Conservation (phyloP, 2,329 filamentous ascomycete genomes). For the Talaromyces sp. region DNA sequence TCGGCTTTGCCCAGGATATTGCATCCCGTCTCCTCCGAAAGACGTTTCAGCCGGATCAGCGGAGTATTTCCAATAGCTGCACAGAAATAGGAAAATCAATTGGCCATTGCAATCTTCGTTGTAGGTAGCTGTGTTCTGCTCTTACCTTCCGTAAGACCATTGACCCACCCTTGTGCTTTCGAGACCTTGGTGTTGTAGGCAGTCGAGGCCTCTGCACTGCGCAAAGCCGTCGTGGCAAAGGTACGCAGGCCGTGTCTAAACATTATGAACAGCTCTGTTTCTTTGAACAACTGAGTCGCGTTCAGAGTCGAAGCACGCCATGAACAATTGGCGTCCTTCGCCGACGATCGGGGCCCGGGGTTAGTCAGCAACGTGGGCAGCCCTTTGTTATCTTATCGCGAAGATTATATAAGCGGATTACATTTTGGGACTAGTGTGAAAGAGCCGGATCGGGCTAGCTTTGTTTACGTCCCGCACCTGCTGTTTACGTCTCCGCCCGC, state of each 20-base stretch:
- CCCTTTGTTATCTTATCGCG: constrained; percentile 30
- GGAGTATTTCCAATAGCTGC: constrained; percentile 95
- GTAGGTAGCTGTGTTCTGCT: not conserved
- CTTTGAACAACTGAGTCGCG: not conserved
- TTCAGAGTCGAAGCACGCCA: not conserved
- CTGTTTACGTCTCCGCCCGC: constrained; percentile 25
- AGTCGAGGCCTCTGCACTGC: constrained; percentile 47
- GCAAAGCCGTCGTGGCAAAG: constrained; percentile 59
- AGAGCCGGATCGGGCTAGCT: constrained; percentile 9
- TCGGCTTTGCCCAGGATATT: constrained; percentile 94
- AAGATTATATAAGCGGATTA: not conserved
- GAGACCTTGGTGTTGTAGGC: constrained; percentile 67
- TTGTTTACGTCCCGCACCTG: constrained; percentile 30
- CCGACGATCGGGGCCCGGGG: constrained; percentile 17
- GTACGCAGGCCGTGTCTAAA: constrained; percentile 63
- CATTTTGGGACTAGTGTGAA: not conserved
- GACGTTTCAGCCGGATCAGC: constrained; percentile 78
- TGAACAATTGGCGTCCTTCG: constrained; percentile 5
- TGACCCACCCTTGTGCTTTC: constrained; percentile 70
- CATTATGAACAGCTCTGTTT: constrained; percentile 45
- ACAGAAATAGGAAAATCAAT: not conserved
- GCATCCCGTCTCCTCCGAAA: constrained; percentile 88
- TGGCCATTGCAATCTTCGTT: not conserved
- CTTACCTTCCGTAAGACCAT: constrained; percentile 75
- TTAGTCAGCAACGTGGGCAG: constrained; percentile 19